phyloP scores from a whole-genome alignment of 306 rosid species.

The Quillaja saponaria region DNA sequence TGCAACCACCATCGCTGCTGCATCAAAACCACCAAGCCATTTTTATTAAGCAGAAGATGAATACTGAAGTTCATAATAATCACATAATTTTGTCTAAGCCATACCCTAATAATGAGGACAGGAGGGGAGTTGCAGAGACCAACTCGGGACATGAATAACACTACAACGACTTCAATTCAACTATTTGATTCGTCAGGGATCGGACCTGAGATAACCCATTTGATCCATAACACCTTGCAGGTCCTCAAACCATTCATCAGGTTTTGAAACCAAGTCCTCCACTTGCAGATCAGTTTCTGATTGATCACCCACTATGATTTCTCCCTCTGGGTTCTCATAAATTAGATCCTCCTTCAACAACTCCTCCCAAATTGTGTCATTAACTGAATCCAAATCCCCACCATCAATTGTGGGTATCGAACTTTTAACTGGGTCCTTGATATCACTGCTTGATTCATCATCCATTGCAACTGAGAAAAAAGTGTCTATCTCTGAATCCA shows the following conservation, averaged over 20 bases:
- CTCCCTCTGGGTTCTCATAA: slow-evolving; percentile 53
- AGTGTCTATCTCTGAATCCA: slow-evolving; percentile 63
- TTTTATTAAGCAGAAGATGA: neutral
- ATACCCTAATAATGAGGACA: neutral
- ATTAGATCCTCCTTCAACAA: slow-evolving; percentile 58
- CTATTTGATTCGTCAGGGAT: slow-evolving; percentile 20
- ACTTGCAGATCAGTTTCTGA: slow-evolving; percentile 51
- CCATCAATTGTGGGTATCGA: slow-evolving; percentile 28
- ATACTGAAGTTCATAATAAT: neutral
- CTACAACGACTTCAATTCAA: slow-evolving; percentile 8
- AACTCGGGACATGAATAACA: neutral
- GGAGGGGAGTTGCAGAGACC: slow-evolving; percentile 37
- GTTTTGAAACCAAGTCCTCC: slow-evolving; percentile 49
- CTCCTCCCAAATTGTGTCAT: slow-evolving; percentile 59
- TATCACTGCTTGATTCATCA: slow-evolving; percentile 50
- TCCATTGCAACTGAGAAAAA: slow-evolving; percentile 46
- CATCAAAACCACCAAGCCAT: slow-evolving; percentile 36
- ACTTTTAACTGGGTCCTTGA: slow-evolving; percentile 35
- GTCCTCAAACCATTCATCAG: slow-evolving; percentile 63
- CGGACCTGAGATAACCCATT: slow-evolving; percentile 62
- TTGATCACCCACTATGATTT: slow-evolving; percentile 41
- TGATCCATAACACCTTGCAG: slow-evolving; percentile 72
- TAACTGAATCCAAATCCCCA: slow-evolving; percentile 31
- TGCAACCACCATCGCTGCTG: slow-evolving; percentile 54
- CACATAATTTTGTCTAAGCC: neutral